Evolutionary conservation across 1,139 yeast genomes (phyloP), one percentile per base, ranked within the genome.

Genomic region (Pichia cactophila): DNA sequence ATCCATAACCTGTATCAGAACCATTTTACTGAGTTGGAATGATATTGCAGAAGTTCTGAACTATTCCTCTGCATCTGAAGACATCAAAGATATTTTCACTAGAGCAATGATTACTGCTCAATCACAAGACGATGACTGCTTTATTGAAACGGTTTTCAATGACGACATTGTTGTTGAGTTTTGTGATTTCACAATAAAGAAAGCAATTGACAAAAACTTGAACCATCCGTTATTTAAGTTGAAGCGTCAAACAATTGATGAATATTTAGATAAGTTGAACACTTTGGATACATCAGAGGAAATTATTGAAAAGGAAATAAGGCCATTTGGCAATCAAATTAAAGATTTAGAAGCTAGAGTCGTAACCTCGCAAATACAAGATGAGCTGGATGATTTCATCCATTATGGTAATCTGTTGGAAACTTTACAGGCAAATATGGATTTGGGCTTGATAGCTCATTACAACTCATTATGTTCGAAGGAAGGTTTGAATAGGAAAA

Each of bases 401-500:
- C 14, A 80, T 59, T 71, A 73, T 48, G 61, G 69, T 14, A 40
- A 14, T 40, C 2, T 28, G 9, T n/a, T 26, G 10, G 33, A 28
- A n/a, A 26, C 33, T 8, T 58, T 79, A 51, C 75, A 74, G 51
- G 58, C 66, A 26, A 82, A 49, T 23, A 42, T 54, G 1, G 59
- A 62, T 1, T 56, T 39, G 61, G 63, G 26, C 42, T 51, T 2
- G 3, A 54, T 58, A 7, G 51, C 53, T 2, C 47, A 50, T 6
- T 64, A 59, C 10, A 81, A 80, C 72, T 64, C 71, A 1, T 62
- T 86, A 28, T 92, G 84, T 58, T 75, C 74, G 42, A 80, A 82
- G 49, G 95, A 86, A 61, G 84, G 86, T 43, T 69, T 72, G 33
- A 80, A 82, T 57, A 67, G 92, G 52, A 83, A 80, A 77, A 67